Evolutionary conservation across 2,329 filamentous ascomycete species (phyloP), one percentile per base, ranked within the genome.

Genomic region (Colletotrichum neosansevieriae): DNA sequence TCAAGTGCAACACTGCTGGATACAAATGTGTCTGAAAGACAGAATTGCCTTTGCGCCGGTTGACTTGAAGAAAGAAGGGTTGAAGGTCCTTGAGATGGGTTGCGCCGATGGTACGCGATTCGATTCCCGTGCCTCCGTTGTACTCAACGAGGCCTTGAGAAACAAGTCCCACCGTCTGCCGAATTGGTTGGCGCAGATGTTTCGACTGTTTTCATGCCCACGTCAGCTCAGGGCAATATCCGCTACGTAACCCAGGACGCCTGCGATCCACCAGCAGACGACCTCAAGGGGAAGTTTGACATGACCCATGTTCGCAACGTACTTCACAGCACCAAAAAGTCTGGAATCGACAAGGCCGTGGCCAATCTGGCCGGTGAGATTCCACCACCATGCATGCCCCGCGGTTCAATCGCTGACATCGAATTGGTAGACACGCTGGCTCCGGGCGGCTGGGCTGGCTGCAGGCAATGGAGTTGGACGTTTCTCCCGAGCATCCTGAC

Each of bases 51-150:
- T 70, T 17, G 68, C 68, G 13, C 70, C 70, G 4, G 47, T 71
- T 12, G 58, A 71, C 29, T 53, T 70, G 13, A 29, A 56, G 32
- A 69, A 66, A 19, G 42, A 56, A 5, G 54, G 58, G 1, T 24
- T 71, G 5, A 68, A 59, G 50, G 40, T 71, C 34, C 64, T 71
- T 12, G 70, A 71, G 40, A 56, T 71, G 53, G 70, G 70, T 12
- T 71, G 70, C 49, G 70, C 70, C 10, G 70, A 71, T 53, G 70
- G 68, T 71, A 53, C 40, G 64, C 42, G 44, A 5, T 15, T 51
- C 24, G n/a, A n/a, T n/a, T n/a, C n/a, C 29, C 24, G 15, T 6
- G 32, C 7, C 17, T n/a, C 42, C 2, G 17, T 21, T 36, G 9
- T 13, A 54, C 2, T 11, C 9, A 34, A 24, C 49, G 6, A 6